Evolutionary conservation across 768 basidiomycete genomes (phyloP).

Genomic region (Leccinum obscurum): DNA sequence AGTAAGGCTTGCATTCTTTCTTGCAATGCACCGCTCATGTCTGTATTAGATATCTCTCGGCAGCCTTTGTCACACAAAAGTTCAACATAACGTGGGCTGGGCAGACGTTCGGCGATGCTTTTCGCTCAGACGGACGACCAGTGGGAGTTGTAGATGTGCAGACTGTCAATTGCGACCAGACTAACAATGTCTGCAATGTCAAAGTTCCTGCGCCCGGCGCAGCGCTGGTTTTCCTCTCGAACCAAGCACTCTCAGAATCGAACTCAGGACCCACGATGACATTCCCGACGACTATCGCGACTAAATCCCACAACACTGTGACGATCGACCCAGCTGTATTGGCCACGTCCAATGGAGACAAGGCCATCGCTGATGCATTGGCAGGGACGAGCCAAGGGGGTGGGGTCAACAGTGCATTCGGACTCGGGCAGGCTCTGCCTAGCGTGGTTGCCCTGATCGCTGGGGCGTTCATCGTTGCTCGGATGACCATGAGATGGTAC

Average conservation of each 20-base stretch:
- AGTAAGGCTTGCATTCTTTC: conserved; percentile 36
- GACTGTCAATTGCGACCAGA: conserved; percentile 59
- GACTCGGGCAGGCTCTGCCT: conserved; percentile 14
- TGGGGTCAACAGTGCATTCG: neutral
- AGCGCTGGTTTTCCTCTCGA: conserved; percentile 70
- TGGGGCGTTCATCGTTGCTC: conserved; percentile 17
- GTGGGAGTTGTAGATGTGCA: conserved; percentile 53
- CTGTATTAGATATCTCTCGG: conserved; percentile 51
- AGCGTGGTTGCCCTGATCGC: conserved; percentile 12
- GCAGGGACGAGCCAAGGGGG: conserved; percentile 12
- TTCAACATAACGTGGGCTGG: conserved; percentile 76
- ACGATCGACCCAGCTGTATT: conserved; percentile 56
- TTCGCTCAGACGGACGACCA: conserved; percentile 68
- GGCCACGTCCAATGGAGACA: conserved; percentile 64
- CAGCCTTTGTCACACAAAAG: conserved; percentile 57
- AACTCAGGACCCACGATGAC: conserved; percentile 40
- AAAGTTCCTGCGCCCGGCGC: conserved; percentile 69
- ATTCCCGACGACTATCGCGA: conserved; percentile 52
- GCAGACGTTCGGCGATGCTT: conserved; percentile 65
- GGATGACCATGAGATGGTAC: conserved; percentile 1
- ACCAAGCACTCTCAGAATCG: conserved; percentile 38
- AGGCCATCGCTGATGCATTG: conserved; percentile 28
- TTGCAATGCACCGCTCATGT: neutral
- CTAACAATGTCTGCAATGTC: conserved; percentile 54
- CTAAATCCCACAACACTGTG: conserved; percentile 42